Base-by-base conservation (phyloP, 495 filamentous ascomycete genomes). In the Amorphotheca resinae region DNA sequence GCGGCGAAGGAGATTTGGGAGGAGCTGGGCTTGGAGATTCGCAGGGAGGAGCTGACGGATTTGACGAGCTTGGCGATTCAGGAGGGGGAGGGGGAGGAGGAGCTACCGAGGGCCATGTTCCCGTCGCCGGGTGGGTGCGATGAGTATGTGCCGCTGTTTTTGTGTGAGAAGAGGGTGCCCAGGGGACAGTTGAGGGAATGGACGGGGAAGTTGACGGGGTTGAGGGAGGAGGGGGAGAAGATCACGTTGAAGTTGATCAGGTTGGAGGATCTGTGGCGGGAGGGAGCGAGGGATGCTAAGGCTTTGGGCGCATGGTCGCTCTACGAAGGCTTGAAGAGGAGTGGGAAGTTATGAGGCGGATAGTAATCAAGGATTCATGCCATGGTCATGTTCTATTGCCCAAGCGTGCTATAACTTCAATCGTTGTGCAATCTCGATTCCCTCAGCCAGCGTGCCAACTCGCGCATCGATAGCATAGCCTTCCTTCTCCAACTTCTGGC, bases 401-500 rank as follows among this genome's bases (percentile, higher is more conserved):
- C 20, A 20, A 17, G 4, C 16, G 14, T 2, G 38, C 40, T 48
- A 56, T 32, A 53, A 41, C 33, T 46, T 53, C 47, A 51, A 53
- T 52, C 65, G 67, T 58, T 74, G 84, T 33, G 80, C 83, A 51
- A 87, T 59, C 63, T 91, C 82, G 44, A 94, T 82, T 0, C 87
- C 87, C 59, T 89, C 84, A 4, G 87, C 87, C 34, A 94, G 64
- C 38, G 82, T 84, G 0, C 82, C 87, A 11, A 93, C 78, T 21
- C 87, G 69, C 3, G 87, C 84, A 65, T 94, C 87, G 52, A 93
- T 84, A 3, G 83, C 87, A 56, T 76, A 87, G 0, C 87, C 87
- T 44, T 85, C 65, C 11, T 63, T 63, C 53, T 93, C 84, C 21
- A 87, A 62, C 38, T 59, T 69, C 63, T 74, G 74, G 54, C 79